phyloP scores from a whole-genome alignment of 1,139 yeast genomes.

The Diutina scorzettiae region DNA sequence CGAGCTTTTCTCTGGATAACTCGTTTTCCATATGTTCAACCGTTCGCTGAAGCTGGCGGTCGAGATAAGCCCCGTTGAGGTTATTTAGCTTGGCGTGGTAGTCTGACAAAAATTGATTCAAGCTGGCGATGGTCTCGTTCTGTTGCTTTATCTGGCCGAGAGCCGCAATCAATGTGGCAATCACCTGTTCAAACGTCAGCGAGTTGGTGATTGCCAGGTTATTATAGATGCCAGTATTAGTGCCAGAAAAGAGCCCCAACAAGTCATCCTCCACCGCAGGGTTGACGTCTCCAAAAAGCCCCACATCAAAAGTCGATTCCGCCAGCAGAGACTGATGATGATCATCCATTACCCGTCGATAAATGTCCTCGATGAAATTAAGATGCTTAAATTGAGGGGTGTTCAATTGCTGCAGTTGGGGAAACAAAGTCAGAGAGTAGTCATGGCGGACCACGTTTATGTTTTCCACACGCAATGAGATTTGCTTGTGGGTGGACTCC shows the following conservation, averaged over 20 bases:
- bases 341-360: slow-evolving; percentile 11
- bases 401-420: slow-evolving; percentile 8
- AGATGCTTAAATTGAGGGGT: slow-evolving; percentile 29
- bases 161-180: slow-evolving; percentile 18
- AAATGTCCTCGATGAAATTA: slow-evolving; percentile 31
- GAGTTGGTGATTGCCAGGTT: slow-evolving; percentile 50
- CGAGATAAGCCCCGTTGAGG: slow-evolving; percentile 18
- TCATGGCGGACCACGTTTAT: slow-evolving; percentile 42
- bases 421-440: slow-evolving; percentile 9
- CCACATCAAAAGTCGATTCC: slow-evolving; percentile 40
- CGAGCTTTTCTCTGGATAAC: slow-evolving; percentile 14
- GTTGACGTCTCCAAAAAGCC: slow-evolving; percentile 69
- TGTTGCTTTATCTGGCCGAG: slow-evolving; percentile 27
- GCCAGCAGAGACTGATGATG: slow-evolving; percentile 1
- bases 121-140: slow-evolving; percentile 19
- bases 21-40: slow-evolving; percentile 2
- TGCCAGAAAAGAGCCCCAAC: slow-evolving; percentile 41
- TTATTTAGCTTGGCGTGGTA: slow-evolving; percentile 20
- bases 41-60: slow-evolving; percentile 12
- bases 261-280: slow-evolving; percentile 45
- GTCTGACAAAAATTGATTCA: slow-evolving; percentile 20
- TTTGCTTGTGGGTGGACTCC: slow-evolving; percentile 73
- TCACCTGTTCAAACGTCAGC: slow-evolving; percentile 33
- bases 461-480: slow-evolving; percentile 68
- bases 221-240: slow-evolving; percentile 50